These are phyloP conservation scores for Pseudocercospora vitis DNA, from an alignment of 2,329 filamentous ascomycete species.

Conservation along the genomic window DNA sequence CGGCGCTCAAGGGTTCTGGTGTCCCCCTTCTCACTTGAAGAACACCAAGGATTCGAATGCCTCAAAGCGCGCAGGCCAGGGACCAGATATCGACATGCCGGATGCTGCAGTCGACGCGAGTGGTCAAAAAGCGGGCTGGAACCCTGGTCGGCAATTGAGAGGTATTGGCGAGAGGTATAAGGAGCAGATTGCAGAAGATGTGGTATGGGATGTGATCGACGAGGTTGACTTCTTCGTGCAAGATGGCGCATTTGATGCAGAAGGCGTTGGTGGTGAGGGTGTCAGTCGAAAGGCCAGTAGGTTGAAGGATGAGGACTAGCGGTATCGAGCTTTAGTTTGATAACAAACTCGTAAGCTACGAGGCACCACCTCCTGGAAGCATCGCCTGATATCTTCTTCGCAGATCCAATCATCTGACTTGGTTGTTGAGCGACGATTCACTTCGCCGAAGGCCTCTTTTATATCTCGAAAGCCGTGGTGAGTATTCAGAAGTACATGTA, in stretches of 20 bases:
- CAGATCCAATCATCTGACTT: too few relatives aligned
- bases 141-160: conserved; percentile 46
- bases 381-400: neutral
- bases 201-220: conserved; percentile 89
- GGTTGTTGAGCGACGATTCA: neutral
- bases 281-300: conserved; percentile 24
- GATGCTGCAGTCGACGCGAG: conserved; percentile 27
- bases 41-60: conserved; percentile 20
- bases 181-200: conserved; percentile 92
- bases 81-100: conserved; percentile 40
- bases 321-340: conserved; percentile 40
- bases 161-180: conserved; percentile 76
- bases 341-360: neutral
- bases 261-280: conserved; percentile 25
- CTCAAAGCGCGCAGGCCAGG: conserved; percentile 3
- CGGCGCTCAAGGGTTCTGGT: conserved; percentile 81
- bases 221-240: conserved; percentile 88
- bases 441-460: neutral
- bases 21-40: conserved; percentile 63
- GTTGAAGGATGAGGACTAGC: conserved; percentile 27
- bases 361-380: neutral
- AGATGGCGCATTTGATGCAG: conserved; percentile 53
- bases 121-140: conserved; percentile 32
- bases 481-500: too few relatives aligned
- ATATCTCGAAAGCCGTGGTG: too few relatives aligned